These are phyloP conservation scores for Fusarium nygamai DNA, from an alignment of 2,329 filamentous ascomycete species.

Conservation along the genomic window DNA sequence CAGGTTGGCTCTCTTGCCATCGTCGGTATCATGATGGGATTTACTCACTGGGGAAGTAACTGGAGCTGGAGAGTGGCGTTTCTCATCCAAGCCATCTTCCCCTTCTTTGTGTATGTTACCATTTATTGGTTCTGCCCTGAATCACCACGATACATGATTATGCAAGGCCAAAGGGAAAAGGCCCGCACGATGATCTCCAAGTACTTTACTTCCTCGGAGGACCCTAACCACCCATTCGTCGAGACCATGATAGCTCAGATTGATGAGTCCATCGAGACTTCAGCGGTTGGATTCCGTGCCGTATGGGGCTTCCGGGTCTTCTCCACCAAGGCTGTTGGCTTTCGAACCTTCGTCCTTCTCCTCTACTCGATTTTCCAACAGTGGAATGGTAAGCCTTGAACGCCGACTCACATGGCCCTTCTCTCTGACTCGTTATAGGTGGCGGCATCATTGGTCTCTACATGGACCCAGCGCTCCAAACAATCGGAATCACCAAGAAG, in stretches of 20 bases:
- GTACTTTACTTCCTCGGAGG: slow-evolving; percentile 34
- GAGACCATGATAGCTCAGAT: slow-evolving; percentile 33
- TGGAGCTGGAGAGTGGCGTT: slow-evolving; percentile 39
- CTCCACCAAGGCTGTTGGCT: slow-evolving; percentile 27
- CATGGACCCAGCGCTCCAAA: slow-evolving; percentile 28
- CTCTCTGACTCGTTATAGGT: not conserved
- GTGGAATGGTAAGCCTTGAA: slow-evolving; percentile 26
- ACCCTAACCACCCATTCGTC: slow-evolving; percentile 34
- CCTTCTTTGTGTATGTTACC: slow-evolving; percentile 26
- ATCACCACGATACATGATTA: slow-evolving; percentile 39
- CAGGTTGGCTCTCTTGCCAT: slow-evolving; percentile 37
- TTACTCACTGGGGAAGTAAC: slow-evolving; percentile 36
- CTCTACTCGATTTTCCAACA: slow-evolving; percentile 36
- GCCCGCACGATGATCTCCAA: slow-evolving; percentile 29
- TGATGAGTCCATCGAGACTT: slow-evolving; percentile 35
- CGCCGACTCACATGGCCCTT: not conserved
- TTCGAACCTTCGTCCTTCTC: slow-evolving; percentile 24
- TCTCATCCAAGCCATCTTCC: slow-evolving; percentile 35
- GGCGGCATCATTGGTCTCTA: slow-evolving; percentile 32
- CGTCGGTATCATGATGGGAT: slow-evolving; percentile 39
- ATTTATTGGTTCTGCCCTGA: slow-evolving; percentile 39
- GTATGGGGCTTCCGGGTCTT: slow-evolving; percentile 37
- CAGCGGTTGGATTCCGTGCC: slow-evolving; percentile 17
- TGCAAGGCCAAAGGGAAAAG: slow-evolving; percentile 36
- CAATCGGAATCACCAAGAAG: slow-evolving; percentile 27